Base-by-base conservation (phyloP, 495 filamentous ascomycete genomes). In the Neurospora intermedia region DNA sequence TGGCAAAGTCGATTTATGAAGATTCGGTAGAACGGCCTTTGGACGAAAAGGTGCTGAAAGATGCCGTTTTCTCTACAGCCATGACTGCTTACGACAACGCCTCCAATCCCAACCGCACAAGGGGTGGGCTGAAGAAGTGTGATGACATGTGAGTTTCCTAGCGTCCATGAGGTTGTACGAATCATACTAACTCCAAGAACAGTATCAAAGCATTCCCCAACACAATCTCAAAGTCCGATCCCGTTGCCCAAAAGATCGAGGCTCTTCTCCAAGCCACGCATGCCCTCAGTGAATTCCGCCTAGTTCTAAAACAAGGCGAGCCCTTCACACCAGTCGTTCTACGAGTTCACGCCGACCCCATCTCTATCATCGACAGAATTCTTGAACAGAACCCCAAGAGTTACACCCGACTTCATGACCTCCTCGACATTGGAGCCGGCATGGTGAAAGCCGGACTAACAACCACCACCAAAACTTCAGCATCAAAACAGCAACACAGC, bases 301-400 rank as follows among this genome's bases (percentile, higher is more conserved):
- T 99, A 8, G 94, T 91, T 0, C 84, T 98, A 9, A 94, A 96
- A 76, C 94, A 96, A 79, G 94, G 94, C 46, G 91, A 97, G 73
- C 94, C 94, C 0, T 97, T 98, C 75, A 92, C 92, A 42, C 96
- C 96, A 2, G 93, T 97, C 70, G 92, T 91, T 75, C 90, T 99
- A 43, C 91, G 96, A 7, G 92, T 95, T 4, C 93, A 95, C 76
- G 79, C 87, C 5, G 95, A 99, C 78, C 96, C 96, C 2, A 84
- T 97, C 41, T 91, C 90, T 2, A 88, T 99, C 72, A 84, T 98
- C 70, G 88, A 88, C 75, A 97, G 92, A 76, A 90, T 98, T 2
- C 89, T 99, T 18, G 90, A 94, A 69, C 94, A 97, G 74, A 99
- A 98, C 75, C 82, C 87, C 3, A 89, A 89, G 76, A 92, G 91